Base-by-base conservation (phyloP, 495 filamentous ascomycete species). In the Mycothermus thermophilus region DNA sequence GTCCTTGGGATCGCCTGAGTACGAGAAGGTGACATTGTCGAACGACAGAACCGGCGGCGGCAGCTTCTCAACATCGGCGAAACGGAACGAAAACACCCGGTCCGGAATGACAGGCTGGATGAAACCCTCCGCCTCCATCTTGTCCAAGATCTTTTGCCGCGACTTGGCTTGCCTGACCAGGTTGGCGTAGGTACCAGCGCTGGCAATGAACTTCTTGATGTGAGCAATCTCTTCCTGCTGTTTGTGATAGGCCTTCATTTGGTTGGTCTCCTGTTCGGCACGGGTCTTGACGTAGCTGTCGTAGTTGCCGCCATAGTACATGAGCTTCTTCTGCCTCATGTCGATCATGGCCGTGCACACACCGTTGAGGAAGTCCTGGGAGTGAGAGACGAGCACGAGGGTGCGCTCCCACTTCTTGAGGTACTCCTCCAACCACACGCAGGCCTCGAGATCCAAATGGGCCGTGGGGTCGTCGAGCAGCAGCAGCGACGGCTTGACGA, bases 191-290 rank as follows among this genome's bases (percentile, higher is more conserved):
- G 90, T 99, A 86, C 90, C 90, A 34, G 92, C 90, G 32, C 88
- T 95, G 46, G 90, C 90, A 57, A 99, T 99, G 72, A 99, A 99
- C 66, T 95, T 93, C 74, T 99, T 99, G 75, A 99, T 99, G 67
- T 99, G 90, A 43, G 75, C 66, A 53, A 99, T 99, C 72, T 99
- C 90, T 39, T 99, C 90, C 56, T 99, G 90, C 55, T 99, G 90
- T 70, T 99, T 99, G 56, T 77, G 67, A 71, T 99, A 99, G 30
- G 92, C 88, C 67, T 95, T 99, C 74, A 75, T 78, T 68, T 99
- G 92, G 69, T 99, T 99, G 57, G 74, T 77, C 64, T 99, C 90
- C 63, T 96, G 83, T 54, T 99, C 90, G 20, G 68, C 60, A 38
- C 90, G 74, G 16, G 92, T 96, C 80, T 96, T 96, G 59, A 78